Evolutionary conservation across 495 filamentous ascomycete species (phyloP), one percentile per base, ranked within the genome.

Genomic region (Niebla homalea): DNA sequence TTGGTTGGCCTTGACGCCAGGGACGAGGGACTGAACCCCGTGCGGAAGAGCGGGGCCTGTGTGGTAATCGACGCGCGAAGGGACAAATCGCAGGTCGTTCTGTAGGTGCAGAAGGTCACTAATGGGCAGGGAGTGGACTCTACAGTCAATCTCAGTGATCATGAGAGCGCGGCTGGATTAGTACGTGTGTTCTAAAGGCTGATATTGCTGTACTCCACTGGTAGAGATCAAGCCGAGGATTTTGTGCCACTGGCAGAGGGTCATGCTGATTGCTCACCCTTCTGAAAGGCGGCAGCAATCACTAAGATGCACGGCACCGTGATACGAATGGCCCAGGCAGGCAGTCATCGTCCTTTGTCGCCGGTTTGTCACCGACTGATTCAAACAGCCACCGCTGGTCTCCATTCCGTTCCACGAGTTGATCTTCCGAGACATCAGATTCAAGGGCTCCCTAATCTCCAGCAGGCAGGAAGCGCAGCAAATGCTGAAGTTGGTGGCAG

Each of bases 1-100:
- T 68, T 79, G 16, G 62, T 79, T 19, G 78, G 70, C 1, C 60
- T 80, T 43, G 78, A 79, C 50, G 75, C 74, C 35, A 57, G 76
- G 21, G 78, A 80, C 44, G 71, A 68, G 44, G 77, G 70, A 1
- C 53, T 80, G 15, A 62, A 57, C 18, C 50, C 78, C 20, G 59
- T 69, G 4, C 63, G 57, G 51, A 59, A 66, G 21, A 51, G 51
- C 25, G 76, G 74, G 29, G 70, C 73, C 4, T 70, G 78, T 55
- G 57, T 70, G 5, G 65, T 78, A 2, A 47, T 77, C 3, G 75
- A 81, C 62, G 77, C 72, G 21, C 48, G 73, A 49, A 56, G 54
- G 32, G 70, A 70, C 4, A 68, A 71, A 49, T 63, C 67, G 8
- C 59, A 60, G 12, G 68, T 70, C 0, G 68, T 74, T 0, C 61